Percentiles rank a stretch among this genome's conserved stretches.
Conservation (phyloP, 192 early-diverging fungal genomes). For the Podila verticillata region DNA sequence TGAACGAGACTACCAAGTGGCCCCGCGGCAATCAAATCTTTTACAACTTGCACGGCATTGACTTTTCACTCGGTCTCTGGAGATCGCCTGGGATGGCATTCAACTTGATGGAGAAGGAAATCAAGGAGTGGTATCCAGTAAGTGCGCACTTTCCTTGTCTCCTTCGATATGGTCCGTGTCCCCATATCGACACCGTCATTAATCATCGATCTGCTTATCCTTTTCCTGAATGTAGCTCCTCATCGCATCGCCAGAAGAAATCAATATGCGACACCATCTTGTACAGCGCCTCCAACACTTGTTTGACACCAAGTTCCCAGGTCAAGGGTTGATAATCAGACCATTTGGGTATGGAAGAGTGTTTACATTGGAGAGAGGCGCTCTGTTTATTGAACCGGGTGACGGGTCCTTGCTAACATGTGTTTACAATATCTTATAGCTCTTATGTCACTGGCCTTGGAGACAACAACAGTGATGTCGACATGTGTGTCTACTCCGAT, state of each 20-base stretch:
- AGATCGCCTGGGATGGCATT: not conserved
- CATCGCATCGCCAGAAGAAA: not conserved
- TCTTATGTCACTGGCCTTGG: conserved; percentile 30
- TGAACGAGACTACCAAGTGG: conserved; percentile 4
- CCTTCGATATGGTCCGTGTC: not conserved
- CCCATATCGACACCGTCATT: not conserved
- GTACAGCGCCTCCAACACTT: conserved; percentile 10
- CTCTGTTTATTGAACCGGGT: not conserved
- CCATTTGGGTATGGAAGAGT: conserved; percentile 33
- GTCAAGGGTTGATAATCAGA: conserved; percentile 8
- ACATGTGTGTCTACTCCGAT: conserved; percentile 23
- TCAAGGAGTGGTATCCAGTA: conserved; percentile 16
- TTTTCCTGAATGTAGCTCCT: conserved; percentile 1
- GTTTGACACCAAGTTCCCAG: conserved; percentile 26
- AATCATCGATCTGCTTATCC: not conserved
- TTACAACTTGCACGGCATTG: conserved; percentile 29
- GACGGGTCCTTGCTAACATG: not conserved
- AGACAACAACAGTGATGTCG: conserved; percentile 21
- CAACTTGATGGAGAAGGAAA: not conserved
- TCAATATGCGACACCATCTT: not conserved
- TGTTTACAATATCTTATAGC: not conserved
- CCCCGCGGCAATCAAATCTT: not conserved
- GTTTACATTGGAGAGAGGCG: not conserved
- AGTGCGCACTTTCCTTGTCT: not conserved
- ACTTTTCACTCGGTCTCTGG: conserved; percentile 17